These are phyloP conservation scores for Aspergillus egyptiacus DNA, from an alignment of 495 filamentous ascomycete genomes.

Conservation along the genomic window DNA sequence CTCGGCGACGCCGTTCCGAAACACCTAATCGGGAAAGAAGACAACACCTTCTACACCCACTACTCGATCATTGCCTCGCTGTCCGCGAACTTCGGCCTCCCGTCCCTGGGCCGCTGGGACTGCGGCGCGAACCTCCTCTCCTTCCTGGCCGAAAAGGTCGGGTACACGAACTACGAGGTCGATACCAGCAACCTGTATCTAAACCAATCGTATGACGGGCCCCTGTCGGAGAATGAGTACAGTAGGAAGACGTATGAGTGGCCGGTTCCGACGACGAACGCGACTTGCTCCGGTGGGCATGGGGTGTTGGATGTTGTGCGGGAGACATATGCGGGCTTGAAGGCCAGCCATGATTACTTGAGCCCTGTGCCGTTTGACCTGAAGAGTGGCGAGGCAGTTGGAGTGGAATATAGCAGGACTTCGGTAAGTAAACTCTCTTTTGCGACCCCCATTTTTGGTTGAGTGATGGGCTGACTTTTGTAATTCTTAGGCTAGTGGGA, in stretches of 20 bases:
- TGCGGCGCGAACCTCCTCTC: conserved; percentile 60
- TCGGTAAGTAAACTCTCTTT: too few species aligned
- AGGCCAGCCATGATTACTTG: conserved; percentile 37
- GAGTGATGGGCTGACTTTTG: too few species aligned
- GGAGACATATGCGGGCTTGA: conserved; percentile 28
- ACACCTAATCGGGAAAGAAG: conserved; percentile 52
- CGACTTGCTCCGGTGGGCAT: conserved; percentile 39
- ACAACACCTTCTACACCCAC: conserved; percentile 66
- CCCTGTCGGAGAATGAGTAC: conserved; percentile 29
- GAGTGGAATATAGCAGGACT: conserved; percentile 18
- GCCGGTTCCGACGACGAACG: conserved; percentile 37
- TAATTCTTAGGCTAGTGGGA: too few species aligned
- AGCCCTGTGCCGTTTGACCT: conserved; percentile 29
- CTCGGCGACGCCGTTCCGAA: conserved; percentile 59
- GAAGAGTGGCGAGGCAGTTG: conserved; percentile 11
- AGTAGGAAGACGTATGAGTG: conserved; percentile 31
- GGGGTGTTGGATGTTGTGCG: conserved; percentile 38
- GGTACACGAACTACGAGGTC: conserved; percentile 42
- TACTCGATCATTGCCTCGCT: conserved; percentile 64
- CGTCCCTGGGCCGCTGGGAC: conserved; percentile 58
- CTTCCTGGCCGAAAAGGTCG: conserved; percentile 44
- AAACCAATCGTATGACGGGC: conserved; percentile 44
- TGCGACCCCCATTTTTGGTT: too few species aligned
- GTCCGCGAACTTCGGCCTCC: conserved; percentile 59
- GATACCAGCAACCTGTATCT: conserved; percentile 36